phyloP scores from a whole-genome alignment of 352 stramenopile species.

The Globisporangium nagaii region DNA sequence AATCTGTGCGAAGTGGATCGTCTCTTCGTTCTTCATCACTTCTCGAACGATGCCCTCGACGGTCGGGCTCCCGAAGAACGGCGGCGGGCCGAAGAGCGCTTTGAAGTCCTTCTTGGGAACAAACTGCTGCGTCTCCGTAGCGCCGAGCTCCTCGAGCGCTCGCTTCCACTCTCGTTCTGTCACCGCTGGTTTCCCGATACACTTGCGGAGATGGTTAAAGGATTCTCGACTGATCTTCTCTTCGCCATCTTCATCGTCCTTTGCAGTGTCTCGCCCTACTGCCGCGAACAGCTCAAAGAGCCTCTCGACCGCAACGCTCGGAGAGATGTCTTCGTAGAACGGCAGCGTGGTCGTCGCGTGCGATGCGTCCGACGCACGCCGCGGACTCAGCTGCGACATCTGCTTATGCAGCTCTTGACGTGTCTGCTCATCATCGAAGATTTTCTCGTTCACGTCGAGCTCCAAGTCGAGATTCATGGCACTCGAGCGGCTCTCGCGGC shows the following conservation, averaged over 20 bases:
- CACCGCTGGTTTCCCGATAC: slow-evolving; percentile 24
- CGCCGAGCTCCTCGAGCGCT: slow-evolving; percentile 34
- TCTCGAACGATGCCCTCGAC: slow-evolving; percentile 34
- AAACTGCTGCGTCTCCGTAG: slow-evolving; percentile 2
- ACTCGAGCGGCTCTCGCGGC: neutral
- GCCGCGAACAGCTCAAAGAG: slow-evolving; percentile 36
- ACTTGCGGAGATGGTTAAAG: slow-evolving; percentile 39
- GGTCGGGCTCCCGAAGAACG: slow-evolving; percentile 42
- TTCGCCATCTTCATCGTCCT: neutral
- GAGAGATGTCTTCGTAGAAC: slow-evolving; percentile 52
- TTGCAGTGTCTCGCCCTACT: neutral
- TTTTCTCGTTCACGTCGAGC: slow-evolving; percentile 21
- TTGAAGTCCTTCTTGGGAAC: slow-evolving; percentile 42
- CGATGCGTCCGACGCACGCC: slow-evolving; percentile 14
- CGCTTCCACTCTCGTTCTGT: slow-evolving; percentile 24
- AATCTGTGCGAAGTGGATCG: slow-evolving; percentile 37
- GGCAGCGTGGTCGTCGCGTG: slow-evolving; percentile 35
- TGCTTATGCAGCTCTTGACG: slow-evolving; percentile 22
- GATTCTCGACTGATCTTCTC: slow-evolving; percentile 13
- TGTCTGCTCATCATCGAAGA: slow-evolving; percentile 23
- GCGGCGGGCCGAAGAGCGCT: slow-evolving; percentile 42
- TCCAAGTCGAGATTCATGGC: slow-evolving; percentile 21
- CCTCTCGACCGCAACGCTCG: slow-evolving; percentile 28
- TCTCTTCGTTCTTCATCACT: slow-evolving; percentile 37
- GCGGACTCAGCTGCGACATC: slow-evolving; percentile 37